phyloP scores from a whole-genome alignment of 2,329 filamentous ascomycete species.

The Fusarium secorum region DNA sequence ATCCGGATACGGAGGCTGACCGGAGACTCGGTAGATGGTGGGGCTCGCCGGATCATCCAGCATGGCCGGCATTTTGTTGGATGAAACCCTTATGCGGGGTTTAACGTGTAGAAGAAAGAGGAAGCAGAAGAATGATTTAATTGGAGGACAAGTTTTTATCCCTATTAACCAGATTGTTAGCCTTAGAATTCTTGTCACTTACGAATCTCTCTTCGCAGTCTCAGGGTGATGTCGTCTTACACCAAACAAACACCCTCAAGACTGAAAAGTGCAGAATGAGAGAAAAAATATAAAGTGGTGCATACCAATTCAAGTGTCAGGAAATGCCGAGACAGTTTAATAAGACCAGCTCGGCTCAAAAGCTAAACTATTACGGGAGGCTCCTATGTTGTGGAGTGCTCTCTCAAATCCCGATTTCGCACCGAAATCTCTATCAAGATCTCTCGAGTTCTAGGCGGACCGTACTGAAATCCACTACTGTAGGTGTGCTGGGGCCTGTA shows the following conservation, averaged over 20 bases:
- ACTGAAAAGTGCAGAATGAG: conserved; percentile 9
- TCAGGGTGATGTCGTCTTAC: conserved; percentile 18
- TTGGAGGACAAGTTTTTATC: conserved; percentile 1
- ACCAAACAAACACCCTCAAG: conserved; percentile 21
- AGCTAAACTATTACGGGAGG: conserved; percentile 30
- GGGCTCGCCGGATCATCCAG: conserved; percentile 78
- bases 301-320: conserved; percentile 26
- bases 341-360: conserved; percentile 21
- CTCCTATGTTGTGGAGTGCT: conserved; percentile 23
- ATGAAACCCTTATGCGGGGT: conserved; percentile 18
- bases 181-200: not conserved
- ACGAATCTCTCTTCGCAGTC: conserved; percentile 4
- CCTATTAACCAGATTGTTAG: conserved; percentile 15
- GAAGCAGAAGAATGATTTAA: not conserved
- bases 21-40: conserved; percentile 74
- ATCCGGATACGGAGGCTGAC: conserved; percentile 70
- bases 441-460: conserved; percentile 4
- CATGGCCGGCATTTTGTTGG: conserved; percentile 73
- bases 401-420: conserved; percentile 30
- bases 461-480: conserved; percentile 1
- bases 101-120: not conserved
- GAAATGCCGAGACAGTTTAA: conserved; percentile 18
- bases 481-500: conserved; percentile 6
- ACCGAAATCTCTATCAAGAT: conserved; percentile 19
- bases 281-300: conserved; percentile 9